Base-by-base conservation (phyloP, 129 eudicot genomes). In the Pittosporum tobira region DNA sequence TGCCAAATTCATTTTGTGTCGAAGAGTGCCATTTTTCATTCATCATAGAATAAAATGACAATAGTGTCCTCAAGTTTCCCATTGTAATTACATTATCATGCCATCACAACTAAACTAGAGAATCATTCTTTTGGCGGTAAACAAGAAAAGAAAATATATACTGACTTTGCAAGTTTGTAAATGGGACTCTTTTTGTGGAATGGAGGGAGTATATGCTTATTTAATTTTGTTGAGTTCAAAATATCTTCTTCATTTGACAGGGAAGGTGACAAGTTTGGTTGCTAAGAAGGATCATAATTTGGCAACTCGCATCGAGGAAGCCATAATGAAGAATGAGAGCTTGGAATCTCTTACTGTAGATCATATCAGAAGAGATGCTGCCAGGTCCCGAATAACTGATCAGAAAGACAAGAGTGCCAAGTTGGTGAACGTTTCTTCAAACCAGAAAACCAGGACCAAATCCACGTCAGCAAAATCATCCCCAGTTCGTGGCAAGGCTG, bases 251-350 rank as follows among this genome's bases (percentile, higher is more conserved):
- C 20, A 11, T 25, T 51, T 47, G 11, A 42, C 71, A 86, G 98
- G 98, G 64, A 90, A 90, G 73, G 95, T 90, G 51, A 90, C 98
- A 28, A 90, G 98, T 75, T 67, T 90, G 74, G 57, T 90, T 25
- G 79, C 98, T 2, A 83, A 59, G 68, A 90, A 76, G 55, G 87
- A 90, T 59, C 36, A 55, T 23, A 37, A 42, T 5, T 59, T 90
- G 80, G 98, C 98, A 48, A 74, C 71, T 26, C 74, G 81, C 42
- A 88, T 90, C 9, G 98, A 86, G 63, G 94, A 83, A 67, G 98
- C 95, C 57, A 74, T 90, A 59, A 73, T 46, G 81, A 90, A 90
- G 73, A 90, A 90, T 28, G 98, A 90, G 74, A 86, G 95, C 82
- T 81, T 90, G 71, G 98, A 90, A 59, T 78, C 98, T 62, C 79